Evolutionary conservation across 2,329 filamentous ascomycete genomes (phyloP), one percentile per base, ranked within the genome.

Genomic region (Didymella arachidicola): DNA sequence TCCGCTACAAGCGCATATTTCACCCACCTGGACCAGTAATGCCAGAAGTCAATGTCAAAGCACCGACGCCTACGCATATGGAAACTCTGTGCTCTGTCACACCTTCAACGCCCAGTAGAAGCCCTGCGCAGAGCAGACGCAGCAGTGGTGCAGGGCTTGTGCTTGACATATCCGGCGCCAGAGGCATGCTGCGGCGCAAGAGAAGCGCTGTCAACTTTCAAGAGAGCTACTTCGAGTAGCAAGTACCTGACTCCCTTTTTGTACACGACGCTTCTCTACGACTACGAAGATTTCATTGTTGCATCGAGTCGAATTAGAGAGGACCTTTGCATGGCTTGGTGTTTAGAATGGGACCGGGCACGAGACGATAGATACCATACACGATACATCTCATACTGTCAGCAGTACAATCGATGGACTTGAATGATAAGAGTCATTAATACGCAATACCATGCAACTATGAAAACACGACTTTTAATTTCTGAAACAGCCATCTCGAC

Each of bases 1-100:
- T 72, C 1, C 71, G 72, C 4, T 81, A 81, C 59, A 80, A 79
- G 65, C 70, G 70, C 4, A 63, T 81, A 0, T 80, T 81, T 57
- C 79, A 80, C 30, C 66, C 70, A 1, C 60, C 68, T 2, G 60
- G 60, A 1, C 62, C 63, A 2, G 61, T 64, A 12, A 62, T 61
- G 3, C 61, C 63, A 4, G 66, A 69, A 26, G n/a, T 57, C 14
- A 48, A 43, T 25, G 53, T 56, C 29, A 49, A 57, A 10, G 42
- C 52, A 38, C 53, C 62, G 0, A 43, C 32, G n/a, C 53, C 53
- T 25, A 52, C 48, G 39, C 50, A 60, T 48, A 41, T 57, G 61
- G 10, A 59, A 46, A 46, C 51, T 58, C 14, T 65, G 41, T 25
- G 60, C 59, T 39, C 55, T 38, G 19, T 42, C 27, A 54, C 34